Evolutionary conservation across 2,329 filamentous ascomycete genomes (phyloP).

Genomic region (Diaporthe amygdali): DNA sequence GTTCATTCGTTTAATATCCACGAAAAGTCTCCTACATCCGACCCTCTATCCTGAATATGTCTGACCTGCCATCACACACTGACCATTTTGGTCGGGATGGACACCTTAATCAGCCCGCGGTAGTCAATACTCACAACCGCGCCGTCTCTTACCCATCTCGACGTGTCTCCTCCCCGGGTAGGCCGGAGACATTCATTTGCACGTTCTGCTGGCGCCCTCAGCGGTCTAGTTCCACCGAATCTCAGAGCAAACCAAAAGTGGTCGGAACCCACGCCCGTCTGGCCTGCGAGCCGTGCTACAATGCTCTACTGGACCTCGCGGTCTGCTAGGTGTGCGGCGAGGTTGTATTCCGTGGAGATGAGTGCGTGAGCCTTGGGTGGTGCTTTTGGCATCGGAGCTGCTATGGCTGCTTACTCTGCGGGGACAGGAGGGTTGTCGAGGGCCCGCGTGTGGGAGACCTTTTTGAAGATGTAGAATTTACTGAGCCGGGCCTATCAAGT

Average conservation of each 20-base stretch:
- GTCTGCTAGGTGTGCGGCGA: conserved; percentile 65
- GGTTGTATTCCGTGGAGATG: conserved; percentile 56
- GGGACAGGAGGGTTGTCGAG: conserved; percentile 43
- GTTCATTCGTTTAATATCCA: background rate
- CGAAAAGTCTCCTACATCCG: background rate
- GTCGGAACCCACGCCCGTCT: conserved; percentile 54
- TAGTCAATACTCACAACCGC: background rate
- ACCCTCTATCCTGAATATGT: background rate
- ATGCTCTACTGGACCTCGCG: conserved; percentile 55
- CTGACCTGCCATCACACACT: background rate
- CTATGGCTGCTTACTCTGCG: conserved; percentile 61
- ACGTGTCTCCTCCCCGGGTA: background rate
- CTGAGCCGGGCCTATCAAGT: background rate
- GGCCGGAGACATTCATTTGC: conserved; percentile 49
- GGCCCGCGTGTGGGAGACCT: conserved; percentile 42
- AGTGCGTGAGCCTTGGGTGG: conserved; percentile 64
- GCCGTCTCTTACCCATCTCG: background rate
- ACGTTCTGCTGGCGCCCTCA: conserved; percentile 58
- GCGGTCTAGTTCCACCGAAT: conserved; percentile 28
- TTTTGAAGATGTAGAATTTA: conserved; percentile 31
- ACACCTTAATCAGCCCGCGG: background rate
- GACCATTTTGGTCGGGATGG: background rate
- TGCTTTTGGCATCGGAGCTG: conserved; percentile 64
- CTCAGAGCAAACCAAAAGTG: conserved; percentile 36
- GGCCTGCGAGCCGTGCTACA: conserved; percentile 53